Conservation (phyloP, 371 early-diverging fungal genomes). For the Capillidium rhysosporum region DNA sequence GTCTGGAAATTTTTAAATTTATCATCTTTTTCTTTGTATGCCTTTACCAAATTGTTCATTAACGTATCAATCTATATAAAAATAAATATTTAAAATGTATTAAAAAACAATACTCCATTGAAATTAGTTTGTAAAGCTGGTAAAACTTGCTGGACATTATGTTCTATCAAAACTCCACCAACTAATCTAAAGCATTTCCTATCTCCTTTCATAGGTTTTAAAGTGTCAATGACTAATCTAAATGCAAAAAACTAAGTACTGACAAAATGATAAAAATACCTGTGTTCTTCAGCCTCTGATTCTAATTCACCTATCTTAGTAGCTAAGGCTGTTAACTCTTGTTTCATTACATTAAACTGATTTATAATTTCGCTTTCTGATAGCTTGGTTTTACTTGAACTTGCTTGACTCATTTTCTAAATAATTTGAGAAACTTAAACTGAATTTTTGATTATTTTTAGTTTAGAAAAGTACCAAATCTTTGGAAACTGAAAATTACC, state of each 20-base stretch:
- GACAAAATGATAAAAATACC: slow-evolving; percentile 20
- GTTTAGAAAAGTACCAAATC: no score
- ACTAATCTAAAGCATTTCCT: slow-evolving; percentile 87
- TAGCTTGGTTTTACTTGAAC: not conserved
- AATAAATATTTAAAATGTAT: not conserved
- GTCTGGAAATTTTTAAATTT: slow-evolving; percentile 71
- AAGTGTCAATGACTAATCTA: slow-evolving; percentile 83
- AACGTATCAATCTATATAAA: slow-evolving; percentile 43
- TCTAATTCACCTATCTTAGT: slow-evolving; percentile 88
- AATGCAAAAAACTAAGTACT: not conserved
- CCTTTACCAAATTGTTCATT: slow-evolving; percentile 45
- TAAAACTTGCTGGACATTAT: slow-evolving; percentile 76
- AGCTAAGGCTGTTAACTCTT: slow-evolving; percentile 65
- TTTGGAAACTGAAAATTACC: no score
- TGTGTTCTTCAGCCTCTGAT: slow-evolving; percentile 84
- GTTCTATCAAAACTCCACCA: slow-evolving; percentile 83
- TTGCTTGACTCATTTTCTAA: not conserved
- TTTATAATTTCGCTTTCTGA: slow-evolving; percentile 38
- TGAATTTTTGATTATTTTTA: no score
- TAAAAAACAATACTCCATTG: slow-evolving; percentile 37
- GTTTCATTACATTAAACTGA: slow-evolving; percentile 62
- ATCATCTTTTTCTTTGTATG: slow-evolving; percentile 75
- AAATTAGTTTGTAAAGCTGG: slow-evolving; percentile 75
- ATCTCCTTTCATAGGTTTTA: slow-evolving; percentile 52
- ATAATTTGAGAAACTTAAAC: no score